These are phyloP conservation scores for Pichia sp. DNA, from an alignment of 1,139 yeast species.

Conservation along the genomic window DNA sequence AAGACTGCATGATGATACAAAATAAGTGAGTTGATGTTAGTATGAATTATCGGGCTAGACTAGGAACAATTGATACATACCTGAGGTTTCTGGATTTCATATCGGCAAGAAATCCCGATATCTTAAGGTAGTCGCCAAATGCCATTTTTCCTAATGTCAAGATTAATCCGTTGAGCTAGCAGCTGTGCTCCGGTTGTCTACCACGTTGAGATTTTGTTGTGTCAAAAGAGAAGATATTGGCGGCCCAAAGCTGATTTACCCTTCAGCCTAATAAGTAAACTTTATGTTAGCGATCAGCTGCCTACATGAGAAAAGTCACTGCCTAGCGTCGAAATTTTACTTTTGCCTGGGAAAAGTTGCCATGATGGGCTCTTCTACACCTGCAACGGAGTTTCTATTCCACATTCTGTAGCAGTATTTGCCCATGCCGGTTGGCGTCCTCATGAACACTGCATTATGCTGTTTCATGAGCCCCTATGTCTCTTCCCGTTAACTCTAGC, in stretches of 20 bases:
- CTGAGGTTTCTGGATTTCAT: conserved; percentile 64
- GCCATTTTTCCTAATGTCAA: too few relatives aligned
- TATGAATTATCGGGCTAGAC: neutral
- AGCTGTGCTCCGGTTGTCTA: neutral
- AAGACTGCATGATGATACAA: conserved; percentile 34
- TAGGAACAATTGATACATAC: conserved; percentile 25
- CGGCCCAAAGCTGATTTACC: too few relatives aligned
- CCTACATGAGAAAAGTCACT: conserved; percentile 1
- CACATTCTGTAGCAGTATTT: too few relatives aligned
- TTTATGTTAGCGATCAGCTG: neutral
- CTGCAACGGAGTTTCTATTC: too few relatives aligned
- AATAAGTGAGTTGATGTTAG: conserved; percentile 5
- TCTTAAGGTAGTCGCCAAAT: conserved; percentile 41
- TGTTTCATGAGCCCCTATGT: too few relatives aligned
- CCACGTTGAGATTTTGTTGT: neutral
- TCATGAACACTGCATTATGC: too few relatives aligned
- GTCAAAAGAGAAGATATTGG: neutral
- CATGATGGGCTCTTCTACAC: too few relatives aligned
- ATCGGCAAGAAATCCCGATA: conserved; percentile 60
- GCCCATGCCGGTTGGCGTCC: too few relatives aligned
- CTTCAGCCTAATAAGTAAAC: too few relatives aligned
- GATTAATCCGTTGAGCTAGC: neutral
- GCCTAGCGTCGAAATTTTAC: neutral
- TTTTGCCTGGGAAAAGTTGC: neutral
- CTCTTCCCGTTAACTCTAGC: neutral